These are phyloP conservation scores for Pseudisothecium myosuroides DNA, from an alignment of 225 moss, liverwort and hornwort species.

Conservation along the genomic window DNA sequence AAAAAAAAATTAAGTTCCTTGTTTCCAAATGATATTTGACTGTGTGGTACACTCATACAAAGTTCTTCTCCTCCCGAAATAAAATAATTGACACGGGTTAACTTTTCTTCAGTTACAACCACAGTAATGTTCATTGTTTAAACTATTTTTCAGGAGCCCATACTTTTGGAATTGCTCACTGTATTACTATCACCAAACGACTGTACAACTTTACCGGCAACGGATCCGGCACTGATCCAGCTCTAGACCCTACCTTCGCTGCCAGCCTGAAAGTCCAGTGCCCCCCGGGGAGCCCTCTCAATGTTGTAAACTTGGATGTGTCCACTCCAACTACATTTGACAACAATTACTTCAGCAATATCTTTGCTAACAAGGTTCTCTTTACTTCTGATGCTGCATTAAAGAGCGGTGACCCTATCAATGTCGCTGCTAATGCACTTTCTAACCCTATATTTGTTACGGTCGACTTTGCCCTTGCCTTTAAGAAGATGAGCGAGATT, in stretches of 20 bases:
- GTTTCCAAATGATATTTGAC: neutral
- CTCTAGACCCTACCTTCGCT: neutral
- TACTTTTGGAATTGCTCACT: slow-evolving; percentile 23
- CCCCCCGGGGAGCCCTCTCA: neutral
- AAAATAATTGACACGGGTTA: neutral
- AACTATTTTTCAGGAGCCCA: slow-evolving; percentile 19
- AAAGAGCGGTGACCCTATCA: accelerated
- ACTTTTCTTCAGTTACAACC: neutral
- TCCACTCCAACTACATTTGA: neutral
- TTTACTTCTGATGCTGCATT: neutral
- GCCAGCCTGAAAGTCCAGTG: neutral
- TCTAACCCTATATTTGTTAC: neutral
- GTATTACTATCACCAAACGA: neutral
- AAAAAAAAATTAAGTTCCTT: neutral
- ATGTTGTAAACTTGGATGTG: neutral
- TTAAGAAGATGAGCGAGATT: neutral
- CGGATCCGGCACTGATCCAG: neutral
- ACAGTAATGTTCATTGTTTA: neutral
- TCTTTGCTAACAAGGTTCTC: neutral
- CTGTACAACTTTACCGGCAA: slow-evolving; percentile 28
- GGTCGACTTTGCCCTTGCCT: neutral
- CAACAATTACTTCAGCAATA: neutral
- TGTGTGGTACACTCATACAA: too few species aligned
- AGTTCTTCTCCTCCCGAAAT: too few species aligned
- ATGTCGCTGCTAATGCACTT: accelerated